Evolutionary conservation across 192 early-diverging fungal species (phyloP).

Genomic region (Backusella tuberculispora): DNA sequence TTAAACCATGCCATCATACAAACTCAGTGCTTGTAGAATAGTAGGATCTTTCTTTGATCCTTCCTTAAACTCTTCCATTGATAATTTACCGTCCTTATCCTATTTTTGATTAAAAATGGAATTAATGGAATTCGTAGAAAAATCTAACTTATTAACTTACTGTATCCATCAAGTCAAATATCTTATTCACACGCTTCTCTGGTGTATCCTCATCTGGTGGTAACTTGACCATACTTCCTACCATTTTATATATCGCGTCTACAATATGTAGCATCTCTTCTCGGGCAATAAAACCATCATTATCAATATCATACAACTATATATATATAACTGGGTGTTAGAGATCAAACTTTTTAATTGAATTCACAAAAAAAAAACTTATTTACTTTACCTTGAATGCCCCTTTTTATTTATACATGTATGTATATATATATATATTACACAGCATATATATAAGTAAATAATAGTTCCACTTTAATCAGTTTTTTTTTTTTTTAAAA

Average conservation of each 20-base stretch:
- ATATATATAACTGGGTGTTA: not conserved
- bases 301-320: conserved; percentile 87
- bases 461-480: too few relatives aligned
- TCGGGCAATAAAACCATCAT: conserved; percentile 83
- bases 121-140: not conserved
- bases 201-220: conserved; percentile 92
- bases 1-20: conserved; percentile 88
- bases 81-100: conserved; percentile 82
- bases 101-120: conserved; percentile 25
- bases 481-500: too few relatives aligned
- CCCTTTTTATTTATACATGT: not conserved
- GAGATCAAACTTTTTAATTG: not conserved
- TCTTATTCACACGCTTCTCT: conserved; percentile 88
- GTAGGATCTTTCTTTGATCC: conserved; percentile 87
- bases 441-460: not conserved
- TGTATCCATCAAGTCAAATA: conserved; percentile 87
- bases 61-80: conserved; percentile 86
- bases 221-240: conserved; percentile 88
- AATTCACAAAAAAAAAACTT: not conserved
- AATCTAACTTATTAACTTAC: conserved; percentile 37
- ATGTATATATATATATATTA: not conserved
- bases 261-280: conserved; percentile 92
- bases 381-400: conserved; percentile 30
- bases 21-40: conserved; percentile 84
- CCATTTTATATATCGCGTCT: conserved; percentile 95